Evolutionary conservation across 2,329 filamentous ascomycete genomes (phyloP).

Genomic region (Cercospora sp.): DNA sequence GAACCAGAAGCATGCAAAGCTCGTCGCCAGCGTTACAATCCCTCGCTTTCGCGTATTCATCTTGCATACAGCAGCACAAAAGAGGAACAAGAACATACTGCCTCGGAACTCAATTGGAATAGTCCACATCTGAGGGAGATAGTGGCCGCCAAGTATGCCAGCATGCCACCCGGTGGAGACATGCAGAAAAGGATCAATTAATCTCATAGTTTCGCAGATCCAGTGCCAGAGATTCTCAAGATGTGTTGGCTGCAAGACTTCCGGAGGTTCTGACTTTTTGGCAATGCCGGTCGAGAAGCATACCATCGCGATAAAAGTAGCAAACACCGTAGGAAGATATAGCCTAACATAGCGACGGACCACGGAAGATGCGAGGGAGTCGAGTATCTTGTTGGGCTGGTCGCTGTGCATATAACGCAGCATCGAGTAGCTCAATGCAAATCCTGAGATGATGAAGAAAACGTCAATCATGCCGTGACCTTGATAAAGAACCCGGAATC

Average conservation of each 20-base stretch:
- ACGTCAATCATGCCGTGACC: not conserved
- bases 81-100: conserved; percentile 7
- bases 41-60: not conserved
- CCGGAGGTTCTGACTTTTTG: not conserved
- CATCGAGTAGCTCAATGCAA: not conserved
- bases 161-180: not conserved
- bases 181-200: not conserved
- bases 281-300: not conserved
- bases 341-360: conserved; percentile 4
- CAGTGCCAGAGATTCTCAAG: conserved; percentile 1
- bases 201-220: not conserved
- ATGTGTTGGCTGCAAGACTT: not conserved
- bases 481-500: not conserved
- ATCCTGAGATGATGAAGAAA: conserved; percentile 14
- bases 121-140: conserved; percentile 14
- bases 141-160: not conserved
- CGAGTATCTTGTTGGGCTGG: not conserved
- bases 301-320: conserved; percentile 8
- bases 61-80: not conserved
- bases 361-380: conserved; percentile 2
- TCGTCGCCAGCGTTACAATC: not conserved
- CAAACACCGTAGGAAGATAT: not conserved
- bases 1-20: conserved; percentile 3
- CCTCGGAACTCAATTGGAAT: conserved; percentile 11
- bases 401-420: not conserved